A percentile compares a stretch with the other conserved stretches of the same genome.
These are phyloP conservation scores for Colletotrichum orbiculare DNA, from an alignment of 2,329 filamentous ascomycete genomes.

Conservation along the genomic window DNA sequence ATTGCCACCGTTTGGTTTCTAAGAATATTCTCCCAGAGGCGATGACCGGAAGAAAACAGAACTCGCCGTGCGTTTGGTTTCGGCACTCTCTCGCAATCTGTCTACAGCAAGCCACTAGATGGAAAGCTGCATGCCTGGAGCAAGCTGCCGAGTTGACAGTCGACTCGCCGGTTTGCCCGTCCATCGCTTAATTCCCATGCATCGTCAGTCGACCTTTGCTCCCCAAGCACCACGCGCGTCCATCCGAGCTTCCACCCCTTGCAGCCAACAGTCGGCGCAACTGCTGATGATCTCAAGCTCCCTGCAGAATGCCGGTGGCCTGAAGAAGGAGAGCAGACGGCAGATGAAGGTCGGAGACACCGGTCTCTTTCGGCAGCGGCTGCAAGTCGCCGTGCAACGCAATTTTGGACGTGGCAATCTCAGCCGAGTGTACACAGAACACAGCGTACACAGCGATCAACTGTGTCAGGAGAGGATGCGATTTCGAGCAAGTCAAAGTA, in stretches of 20 bases:
- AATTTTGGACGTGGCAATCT: constrained; percentile 5
- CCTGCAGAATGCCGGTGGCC: no score
- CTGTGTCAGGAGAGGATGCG: no score
- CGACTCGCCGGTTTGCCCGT: not conserved
- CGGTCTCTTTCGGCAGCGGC: constrained; percentile 16
- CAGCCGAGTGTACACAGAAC: not conserved
- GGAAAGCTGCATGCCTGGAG: constrained; percentile 19
- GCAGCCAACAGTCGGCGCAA: not conserved
- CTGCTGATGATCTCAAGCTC: not conserved
- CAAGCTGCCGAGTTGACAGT: constrained; percentile 13
- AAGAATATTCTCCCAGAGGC: not conserved
- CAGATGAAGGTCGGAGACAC: not conserved
- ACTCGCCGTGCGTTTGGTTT: constrained; percentile 4
- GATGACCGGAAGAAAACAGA: not conserved
- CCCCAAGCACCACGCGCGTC: not conserved
- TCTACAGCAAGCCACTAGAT: not conserved
- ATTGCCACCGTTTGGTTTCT: constrained; percentile 7
- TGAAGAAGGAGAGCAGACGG: not conserved
- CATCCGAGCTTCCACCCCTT: not conserved
- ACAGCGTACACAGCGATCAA: not conserved
- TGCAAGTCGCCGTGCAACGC: constrained; percentile 21
- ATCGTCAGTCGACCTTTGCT: not conserved
- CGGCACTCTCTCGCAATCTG: not conserved
- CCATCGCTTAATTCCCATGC: not conserved
- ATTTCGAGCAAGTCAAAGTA: no score